Evolutionary conservation across 768 basidiomycete genomes (phyloP).

Genomic region (Mycena vulgaris): DNA sequence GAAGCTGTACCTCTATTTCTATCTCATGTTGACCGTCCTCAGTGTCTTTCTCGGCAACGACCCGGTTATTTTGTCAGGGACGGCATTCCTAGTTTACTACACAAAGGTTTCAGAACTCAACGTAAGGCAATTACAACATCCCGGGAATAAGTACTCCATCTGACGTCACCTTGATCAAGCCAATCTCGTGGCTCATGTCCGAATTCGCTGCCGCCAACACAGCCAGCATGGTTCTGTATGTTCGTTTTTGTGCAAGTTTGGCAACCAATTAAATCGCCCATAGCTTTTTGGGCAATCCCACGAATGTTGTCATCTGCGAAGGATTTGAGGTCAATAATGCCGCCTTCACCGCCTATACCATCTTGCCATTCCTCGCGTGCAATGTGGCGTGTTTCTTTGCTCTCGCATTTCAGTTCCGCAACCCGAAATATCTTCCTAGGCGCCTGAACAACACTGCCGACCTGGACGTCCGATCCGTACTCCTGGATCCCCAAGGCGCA

Average conservation of each 20-base stretch:
- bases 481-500: slow-evolving; percentile 84
- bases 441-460: slow-evolving; percentile 54
- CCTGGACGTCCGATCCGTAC: slow-evolving; percentile 69
- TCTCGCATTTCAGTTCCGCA: slow-evolving; percentile 73
- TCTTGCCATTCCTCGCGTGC: slow-evolving; percentile 84
- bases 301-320: slow-evolving; percentile 77
- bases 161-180: slow-evolving; percentile 53
- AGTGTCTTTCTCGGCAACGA: slow-evolving; percentile 94
- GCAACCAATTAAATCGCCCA: not conserved
- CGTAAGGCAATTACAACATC: not conserved
- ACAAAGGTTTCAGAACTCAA: slow-evolving; percentile 70
- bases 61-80: slow-evolving; percentile 92
- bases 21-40: slow-evolving; percentile 82
- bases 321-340: slow-evolving; percentile 86
- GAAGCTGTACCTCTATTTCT: slow-evolving; percentile 85
- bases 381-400: slow-evolving; percentile 72
- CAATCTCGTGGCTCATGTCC: slow-evolving; percentile 79
- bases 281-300: slow-evolving; percentile 89
- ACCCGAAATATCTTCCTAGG: slow-evolving; percentile 67
- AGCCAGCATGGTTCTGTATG: slow-evolving; percentile 71
- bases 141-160: no score
- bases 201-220: slow-evolving; percentile 88
- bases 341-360: slow-evolving; percentile 86
- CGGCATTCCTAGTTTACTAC: slow-evolving; percentile 91
- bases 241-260: not conserved